Percentiles rank a stretch among this genome's conserved stretches.
These are phyloP conservation scores for Ceratocystis destructans DNA, from an alignment of 2,329 filamentous ascomycete species.

Conservation along the genomic window DNA sequence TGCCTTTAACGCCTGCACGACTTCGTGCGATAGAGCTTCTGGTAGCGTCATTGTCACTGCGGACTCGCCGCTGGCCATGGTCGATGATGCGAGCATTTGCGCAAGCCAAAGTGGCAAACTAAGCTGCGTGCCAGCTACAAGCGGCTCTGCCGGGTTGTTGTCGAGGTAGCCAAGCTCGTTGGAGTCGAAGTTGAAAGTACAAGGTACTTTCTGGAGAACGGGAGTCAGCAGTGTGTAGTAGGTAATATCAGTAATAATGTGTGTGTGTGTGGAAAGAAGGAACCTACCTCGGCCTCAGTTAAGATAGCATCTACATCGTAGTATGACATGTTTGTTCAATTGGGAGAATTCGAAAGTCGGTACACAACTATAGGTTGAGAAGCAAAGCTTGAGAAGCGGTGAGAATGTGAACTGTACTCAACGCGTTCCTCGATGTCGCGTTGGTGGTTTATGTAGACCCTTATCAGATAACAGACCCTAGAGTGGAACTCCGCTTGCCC, in stretches of 20 bases:
- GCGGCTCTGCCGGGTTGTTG: constrained; percentile 55
- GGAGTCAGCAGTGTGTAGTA: constrained; percentile 12
- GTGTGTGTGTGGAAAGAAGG: background rate
- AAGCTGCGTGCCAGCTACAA: constrained; percentile 69
- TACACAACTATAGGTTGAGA: too few relatives aligned
- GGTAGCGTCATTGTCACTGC: constrained; percentile 75
- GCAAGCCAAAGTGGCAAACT: constrained; percentile 86
- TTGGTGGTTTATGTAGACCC: background rate
- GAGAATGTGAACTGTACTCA: background rate
- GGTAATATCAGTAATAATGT: background rate
- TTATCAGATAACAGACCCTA: background rate
- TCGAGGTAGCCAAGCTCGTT: constrained; percentile 80
- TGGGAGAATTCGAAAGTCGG: background rate
- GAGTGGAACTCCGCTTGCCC: background rate
- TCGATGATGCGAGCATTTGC: constrained; percentile 74
- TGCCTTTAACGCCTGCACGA: constrained; percentile 80
- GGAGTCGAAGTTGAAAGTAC: constrained; percentile 83
- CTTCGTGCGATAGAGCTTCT: constrained; percentile 57
- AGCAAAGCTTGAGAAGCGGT: background rate
- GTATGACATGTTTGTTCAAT: constrained; percentile 47
- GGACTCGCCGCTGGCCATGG: constrained; percentile 30
- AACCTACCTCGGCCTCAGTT: constrained; percentile 60
- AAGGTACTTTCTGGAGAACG: constrained; percentile 66
- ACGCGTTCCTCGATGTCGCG: background rate
- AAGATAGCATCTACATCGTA: constrained; percentile 77